Evolutionary conservation across 1,284 basidiomycete species (phyloP).

Genomic region (Cerioporus squamosus): DNA sequence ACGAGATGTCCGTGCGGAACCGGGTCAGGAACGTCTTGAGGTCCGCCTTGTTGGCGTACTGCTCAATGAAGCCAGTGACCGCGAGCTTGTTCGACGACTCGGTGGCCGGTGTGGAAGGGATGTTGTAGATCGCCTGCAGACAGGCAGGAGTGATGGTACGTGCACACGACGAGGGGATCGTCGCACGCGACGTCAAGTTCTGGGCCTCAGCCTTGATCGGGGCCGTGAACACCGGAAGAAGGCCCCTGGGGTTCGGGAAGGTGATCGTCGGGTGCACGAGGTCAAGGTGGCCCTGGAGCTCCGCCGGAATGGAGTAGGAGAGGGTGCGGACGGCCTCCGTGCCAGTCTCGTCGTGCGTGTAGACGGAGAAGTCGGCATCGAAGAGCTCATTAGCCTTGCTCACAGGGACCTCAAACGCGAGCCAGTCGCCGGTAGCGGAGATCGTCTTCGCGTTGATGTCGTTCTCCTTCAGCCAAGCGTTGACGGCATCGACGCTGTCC

Average conservation of each 20-base stretch:
- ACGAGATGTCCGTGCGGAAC: slow-evolving; percentile 51
- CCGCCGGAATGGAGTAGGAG: slow-evolving; percentile 42
- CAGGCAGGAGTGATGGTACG: slow-evolving; percentile 54
- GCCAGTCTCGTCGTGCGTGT: slow-evolving; percentile 37
- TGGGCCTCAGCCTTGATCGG: slow-evolving; percentile 36
- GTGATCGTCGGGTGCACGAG: slow-evolving; percentile 41
- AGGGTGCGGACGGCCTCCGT: slow-evolving; percentile 36
- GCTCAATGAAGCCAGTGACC: slow-evolving; percentile 55
- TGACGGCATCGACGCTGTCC: slow-evolving; percentile 38
- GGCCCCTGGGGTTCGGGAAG: slow-evolving; percentile 17
- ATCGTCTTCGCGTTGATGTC: slow-evolving; percentile 32
- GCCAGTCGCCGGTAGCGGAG: slow-evolving; percentile 32
- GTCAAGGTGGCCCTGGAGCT: slow-evolving; percentile 38
- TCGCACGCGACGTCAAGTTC: slow-evolving; percentile 13
- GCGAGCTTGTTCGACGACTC: slow-evolving; percentile 54
- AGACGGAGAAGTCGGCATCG: slow-evolving; percentile 39
- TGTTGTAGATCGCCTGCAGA: slow-evolving; percentile 54
- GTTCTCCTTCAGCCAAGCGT: slow-evolving; percentile 40
- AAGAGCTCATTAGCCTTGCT: slow-evolving; percentile 41
- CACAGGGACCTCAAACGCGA: slow-evolving; percentile 23
- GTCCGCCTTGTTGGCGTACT: slow-evolving; percentile 47
- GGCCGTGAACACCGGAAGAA: not conserved
- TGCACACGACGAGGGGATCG: slow-evolving; percentile 4
- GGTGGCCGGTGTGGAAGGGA: slow-evolving; percentile 46
- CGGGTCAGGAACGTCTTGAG: slow-evolving; percentile 56